Base-by-base conservation (phyloP, 2,329 filamentous ascomycete species). In the Camptophora hylomeconis region DNA sequence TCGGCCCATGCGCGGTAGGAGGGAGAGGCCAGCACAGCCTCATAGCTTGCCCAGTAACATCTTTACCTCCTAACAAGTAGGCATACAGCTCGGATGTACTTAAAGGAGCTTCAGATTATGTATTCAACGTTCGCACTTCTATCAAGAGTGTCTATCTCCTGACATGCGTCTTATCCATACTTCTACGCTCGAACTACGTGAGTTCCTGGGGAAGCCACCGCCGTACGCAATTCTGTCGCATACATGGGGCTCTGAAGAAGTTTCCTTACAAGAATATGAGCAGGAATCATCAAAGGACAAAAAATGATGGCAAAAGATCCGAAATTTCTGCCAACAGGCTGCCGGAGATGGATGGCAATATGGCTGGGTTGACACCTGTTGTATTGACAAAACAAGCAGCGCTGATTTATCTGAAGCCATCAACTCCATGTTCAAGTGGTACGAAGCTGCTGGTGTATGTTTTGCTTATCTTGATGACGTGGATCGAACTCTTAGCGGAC, bases 201-300 rank as follows among this genome's bases (percentile, higher is more conserved):
- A 24, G 19, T 29, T 29, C 17, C 14, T 7, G 17, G n/a, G n/a
- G n/a, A n/a, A n/a, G n/a, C n/a, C n/a, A n/a, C 32, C 36, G 3
- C 17, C 25, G 13, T 47, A 53, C 32, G 50, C 48, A 5, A 53
- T 54, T 25, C 47, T 54, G 7, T 54, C 49, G 12, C 35, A 37
- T 31, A 35, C 32, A 17, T 35, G 28, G 31, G 36, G 38, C 14
- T 28, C 36, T 13, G 44, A 46, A 9, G 47, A 55, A 39, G 33
- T 48, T 16, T 43, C 40, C 15, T 39, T 49, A 22, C 31, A 46
- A 35, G 41, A 51, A 29, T 20, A 47, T 9, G 20, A 67, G 20
- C 20, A 19, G 12, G 26, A 25, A 7, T 25, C 23, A 12, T 17
- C 21, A 14, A 20, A 28, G 16, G 17, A 17, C 16, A 20, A 28